Conservation (phyloP, 2,329 filamentous ascomycete genomes). For the Exophiala lecanii-corni region DNA sequence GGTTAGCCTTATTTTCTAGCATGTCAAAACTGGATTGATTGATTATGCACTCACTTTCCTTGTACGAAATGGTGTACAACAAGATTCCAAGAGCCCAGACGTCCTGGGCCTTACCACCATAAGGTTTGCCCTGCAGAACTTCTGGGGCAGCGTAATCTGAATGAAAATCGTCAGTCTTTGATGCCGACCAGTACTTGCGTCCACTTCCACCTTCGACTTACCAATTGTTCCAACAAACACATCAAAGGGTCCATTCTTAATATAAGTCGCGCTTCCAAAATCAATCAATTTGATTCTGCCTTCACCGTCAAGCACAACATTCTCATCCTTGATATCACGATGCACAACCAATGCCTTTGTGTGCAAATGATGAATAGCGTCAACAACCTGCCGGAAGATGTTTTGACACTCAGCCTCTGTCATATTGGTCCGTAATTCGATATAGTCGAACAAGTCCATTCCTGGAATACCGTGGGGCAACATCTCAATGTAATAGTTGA, state of each 20-base stretch:
- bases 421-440: slow-evolving; percentile 94
- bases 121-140: slow-evolving; percentile 85
- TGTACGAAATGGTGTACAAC: slow-evolving; percentile 98
- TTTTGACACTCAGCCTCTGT: slow-evolving; percentile 88
- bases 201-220: too few species aligned
- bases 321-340: slow-evolving; percentile 98
- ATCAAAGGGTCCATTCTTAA: slow-evolving; percentile 96
- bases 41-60: slow-evolving; percentile 69
- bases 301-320: slow-evolving; percentile 91
- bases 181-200: too few species aligned
- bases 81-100: slow-evolving; percentile 97
- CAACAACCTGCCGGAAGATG: slow-evolving; percentile 90
- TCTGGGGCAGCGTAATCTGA: slow-evolving; percentile 97
- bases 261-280: slow-evolving; percentile 96
- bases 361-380: slow-evolving; percentile 86
- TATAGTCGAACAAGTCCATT: slow-evolving; percentile 99
- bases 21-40: background rate
- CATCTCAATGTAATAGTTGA: slow-evolving; percentile 99
- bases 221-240: slow-evolving; percentile 98
- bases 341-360: slow-evolving; percentile 88
- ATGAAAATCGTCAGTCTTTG: too few species aligned
- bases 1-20: slow-evolving; percentile 1
- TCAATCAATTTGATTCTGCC: slow-evolving; percentile 96
- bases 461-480: slow-evolving; percentile 88
- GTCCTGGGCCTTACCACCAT: slow-evolving; percentile 94